Evolutionary conservation across 306 rosid genomes (phyloP).

Genomic region (Echinosophora koreensis): DNA sequence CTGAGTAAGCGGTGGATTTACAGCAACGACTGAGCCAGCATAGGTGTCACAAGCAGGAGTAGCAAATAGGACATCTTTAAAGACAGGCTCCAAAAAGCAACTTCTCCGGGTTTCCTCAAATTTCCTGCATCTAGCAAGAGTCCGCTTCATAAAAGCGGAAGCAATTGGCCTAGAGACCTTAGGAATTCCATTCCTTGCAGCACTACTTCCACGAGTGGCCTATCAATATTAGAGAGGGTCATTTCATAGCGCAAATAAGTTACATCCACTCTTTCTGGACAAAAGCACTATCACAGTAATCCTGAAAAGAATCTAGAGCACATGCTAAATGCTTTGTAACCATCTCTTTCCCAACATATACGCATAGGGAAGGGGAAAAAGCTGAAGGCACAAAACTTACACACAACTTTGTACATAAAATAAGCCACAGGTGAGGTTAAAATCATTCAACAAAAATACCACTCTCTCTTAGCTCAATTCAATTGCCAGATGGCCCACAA

Average conservation of each 20-base stretch:
- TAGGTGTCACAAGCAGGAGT: slow-evolving; percentile 49
- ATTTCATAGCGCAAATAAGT: slow-evolving; percentile 31
- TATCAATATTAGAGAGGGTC: slow-evolving; percentile 55
- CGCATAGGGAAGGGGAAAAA: not conserved
- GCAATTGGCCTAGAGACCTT: slow-evolving; percentile 82
- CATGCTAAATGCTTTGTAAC: slow-evolving; percentile 28
- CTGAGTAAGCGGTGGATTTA: slow-evolving; percentile 43
- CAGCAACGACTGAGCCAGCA: slow-evolving; percentile 49
- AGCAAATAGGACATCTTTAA: slow-evolving; percentile 67
- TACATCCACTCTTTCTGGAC: slow-evolving; percentile 15
- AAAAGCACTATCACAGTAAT: slow-evolving; percentile 21
- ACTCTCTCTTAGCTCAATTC: slow-evolving; percentile 15
- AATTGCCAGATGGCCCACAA: slow-evolving; percentile 17
- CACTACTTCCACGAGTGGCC: slow-evolving; percentile 86
- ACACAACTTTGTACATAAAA: slow-evolving; percentile 8
- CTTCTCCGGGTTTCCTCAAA: slow-evolving; percentile 74
- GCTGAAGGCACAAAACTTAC: slow-evolving; percentile 21
- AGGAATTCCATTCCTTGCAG: slow-evolving; percentile 73
- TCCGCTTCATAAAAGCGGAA: slow-evolving; percentile 76
- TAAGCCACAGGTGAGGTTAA: not conserved
- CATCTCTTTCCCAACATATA: not conserved
- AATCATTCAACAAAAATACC: not conserved
- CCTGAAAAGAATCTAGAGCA: slow-evolving; percentile 27
- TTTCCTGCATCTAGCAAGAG: slow-evolving; percentile 73
- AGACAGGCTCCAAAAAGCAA: slow-evolving; percentile 74